Conservation (phyloP, 805 yeast genomes). For the Pichia nanzhaoensis region DNA sequence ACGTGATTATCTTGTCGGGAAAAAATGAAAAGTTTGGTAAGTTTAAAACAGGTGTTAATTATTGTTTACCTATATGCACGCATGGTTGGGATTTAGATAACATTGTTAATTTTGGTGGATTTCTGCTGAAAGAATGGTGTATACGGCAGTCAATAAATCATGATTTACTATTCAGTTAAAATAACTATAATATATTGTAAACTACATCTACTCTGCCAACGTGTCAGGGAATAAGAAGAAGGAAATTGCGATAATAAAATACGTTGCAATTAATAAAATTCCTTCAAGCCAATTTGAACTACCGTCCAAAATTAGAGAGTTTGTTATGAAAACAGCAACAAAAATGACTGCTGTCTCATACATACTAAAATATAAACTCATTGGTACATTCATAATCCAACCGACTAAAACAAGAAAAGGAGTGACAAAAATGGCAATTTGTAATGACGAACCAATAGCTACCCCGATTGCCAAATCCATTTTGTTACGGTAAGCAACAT, state of each 20-base stretch:
- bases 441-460: constrained; percentile 93
- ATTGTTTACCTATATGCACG: constrained; percentile 14
- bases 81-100: constrained; percentile 13
- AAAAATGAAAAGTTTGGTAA: neutral
- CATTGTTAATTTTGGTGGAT: constrained; percentile 21
- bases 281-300: constrained; percentile 98
- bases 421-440: constrained; percentile 90
- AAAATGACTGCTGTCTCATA: constrained; percentile 92
- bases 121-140: constrained; percentile 20
- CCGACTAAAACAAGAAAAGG: constrained; percentile 93
- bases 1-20: constrained; percentile 5
- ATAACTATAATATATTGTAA: neutral
- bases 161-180: neutral
- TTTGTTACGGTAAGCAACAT: constrained; percentile 91
- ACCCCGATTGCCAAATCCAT: constrained; percentile 98
- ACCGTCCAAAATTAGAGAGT: constrained; percentile 85
- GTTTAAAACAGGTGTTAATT: constrained; percentile 11
- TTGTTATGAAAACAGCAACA: constrained; percentile 81
- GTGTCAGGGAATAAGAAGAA: constrained; percentile 82
- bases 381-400: constrained; percentile 87
- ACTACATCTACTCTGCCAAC: constrained; percentile 16
- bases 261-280: constrained; percentile 81
- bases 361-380: constrained; percentile 86
- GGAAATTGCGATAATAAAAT: constrained; percentile 80
- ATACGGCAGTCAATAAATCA: neutral